Evolutionary conservation across 345 rosid genomes (phyloP).

Genomic region (Aquilaria malaccensis): DNA sequence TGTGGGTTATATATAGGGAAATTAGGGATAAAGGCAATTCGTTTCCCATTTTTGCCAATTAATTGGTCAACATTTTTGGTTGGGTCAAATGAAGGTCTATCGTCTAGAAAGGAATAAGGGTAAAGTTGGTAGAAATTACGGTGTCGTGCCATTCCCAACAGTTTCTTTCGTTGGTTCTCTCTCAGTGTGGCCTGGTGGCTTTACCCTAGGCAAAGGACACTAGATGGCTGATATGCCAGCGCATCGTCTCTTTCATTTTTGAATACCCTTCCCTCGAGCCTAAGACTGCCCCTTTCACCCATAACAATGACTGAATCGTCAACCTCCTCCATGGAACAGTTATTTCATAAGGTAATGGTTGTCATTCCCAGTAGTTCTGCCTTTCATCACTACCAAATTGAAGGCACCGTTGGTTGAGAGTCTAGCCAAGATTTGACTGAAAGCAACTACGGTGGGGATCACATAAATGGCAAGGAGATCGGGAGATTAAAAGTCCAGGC

Average conservation of each 20-base stretch:
- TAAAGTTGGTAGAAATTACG: not conserved
- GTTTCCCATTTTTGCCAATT: no score
- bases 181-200: constrained; percentile 73
- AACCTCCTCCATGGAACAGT: constrained; percentile 48
- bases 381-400: no score
- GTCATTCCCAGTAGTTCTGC: constrained; percentile 41
- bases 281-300: constrained; percentile 82
- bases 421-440: no score
- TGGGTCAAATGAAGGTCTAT: no score
- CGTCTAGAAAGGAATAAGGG: no score
- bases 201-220: constrained; percentile 72
- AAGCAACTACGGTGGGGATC: no score
- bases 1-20: no score
- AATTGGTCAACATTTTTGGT: no score
- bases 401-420: no score
- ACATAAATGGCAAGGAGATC: no score
- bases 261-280: constrained; percentile 65
- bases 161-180: constrained; percentile 73
- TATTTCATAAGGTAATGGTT: constrained; percentile 40
- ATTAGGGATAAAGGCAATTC: no score
- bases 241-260: constrained; percentile 51
- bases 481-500: no score
- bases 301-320: constrained; percentile 91
- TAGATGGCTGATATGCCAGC: constrained; percentile 87
- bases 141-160: constrained; percentile 57